Evolutionary conservation across 2,329 filamentous ascomycete species (phyloP), one percentile per base, ranked within the genome.

Genomic region (Paraphoma chrysanthemicola): DNA sequence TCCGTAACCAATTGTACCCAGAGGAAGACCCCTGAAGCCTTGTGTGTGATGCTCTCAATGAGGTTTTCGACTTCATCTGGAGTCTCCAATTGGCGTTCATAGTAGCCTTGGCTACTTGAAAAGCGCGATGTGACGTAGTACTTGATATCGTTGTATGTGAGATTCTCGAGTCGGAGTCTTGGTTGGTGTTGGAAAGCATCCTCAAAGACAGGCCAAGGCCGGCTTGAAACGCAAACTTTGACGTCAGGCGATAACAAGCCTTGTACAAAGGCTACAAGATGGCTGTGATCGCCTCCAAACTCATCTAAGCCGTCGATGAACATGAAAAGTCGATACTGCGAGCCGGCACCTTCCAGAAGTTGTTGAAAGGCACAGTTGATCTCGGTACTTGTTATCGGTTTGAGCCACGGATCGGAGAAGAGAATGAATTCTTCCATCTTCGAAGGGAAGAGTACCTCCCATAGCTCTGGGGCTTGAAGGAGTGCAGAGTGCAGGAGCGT

Each of bases 131-230:
- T 29, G 39, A 55, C 42, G 30, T 55, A 59, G 16, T 29, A 16
- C 28, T 51, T 36, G 14, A 71, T 69, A 28, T 70, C 68, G 16
- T 51, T 33, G 16, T 45, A 42, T 9, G 66, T 71, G 6, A 69
- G 49, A 11, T 62, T 60, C 43, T 71, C 57, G 36, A 71, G 52
- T 47, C 55, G 59, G 17, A 71, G 45, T 28, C 62, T 63, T 8
- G 68, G 64, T 6, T 57, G 56, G 8, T 49, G 48, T 41, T 55
- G 43, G 23, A 71, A 71, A 0, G 64, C 67, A 17, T 54, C 31
- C 48, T 68, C 59, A 18, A 70, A 71, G 2, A 68, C 63, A 5
- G 47, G 29, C 68, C 67, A 70, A 10, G 66, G 64, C 12, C 68
- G 49, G 11, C 66, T 69, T 3, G 64, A 64, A 0, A 70, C 57